Base-by-base conservation (phyloP, 2,329 filamentous ascomycete species). In the Ilyonectria destructans region DNA sequence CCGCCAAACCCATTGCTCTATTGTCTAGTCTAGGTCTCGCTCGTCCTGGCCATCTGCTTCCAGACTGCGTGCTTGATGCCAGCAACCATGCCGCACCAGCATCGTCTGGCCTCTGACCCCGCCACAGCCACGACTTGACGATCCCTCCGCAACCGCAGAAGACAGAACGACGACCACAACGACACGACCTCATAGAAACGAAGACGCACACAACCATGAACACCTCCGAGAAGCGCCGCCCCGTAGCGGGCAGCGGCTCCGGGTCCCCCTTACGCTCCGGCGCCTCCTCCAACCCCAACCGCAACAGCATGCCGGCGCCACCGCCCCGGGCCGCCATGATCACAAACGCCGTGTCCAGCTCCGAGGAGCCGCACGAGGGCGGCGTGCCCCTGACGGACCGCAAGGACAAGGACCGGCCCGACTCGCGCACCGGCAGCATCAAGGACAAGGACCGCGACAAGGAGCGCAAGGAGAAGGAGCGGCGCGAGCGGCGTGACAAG, bases 221-320 rank as follows among this genome's bases (percentile, higher is more conserved):
- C 69, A 72, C 78, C 51, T 77, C 83, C 54, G 83, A 87, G 67
- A 86, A 85, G 78, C 84, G 84, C 74, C 83, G 84, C 69, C 79
- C 77, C 62, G 76, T 72, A 43, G 49, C 71, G 58, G 77, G 76
- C 62, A 70, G 69, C 75, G 75, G 67, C 65, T 69, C 65, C 70
- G 72, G 62, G 29, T 66, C 70, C 68, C 65, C 66, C 49, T 17
- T 67, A 17, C 70, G 68, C 40, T 62, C 67, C 58, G 57, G 63
- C 45, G 52, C 43, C 29, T 37, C 69, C 58, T 78, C 66, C 67
- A 80, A 67, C 46, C 79, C 79, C 58, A 74, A 73, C 52, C 73
- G 78, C 67, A 75, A 72, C 67, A 75, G 71, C 69, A 75, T 74
- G 74, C 80, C 78, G 8, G 74, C 76, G 33, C 62, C 75, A 66